phyloP scores from a whole-genome alignment of 1,284 basidiomycete genomes.

The Termitomyces sp. region DNA sequence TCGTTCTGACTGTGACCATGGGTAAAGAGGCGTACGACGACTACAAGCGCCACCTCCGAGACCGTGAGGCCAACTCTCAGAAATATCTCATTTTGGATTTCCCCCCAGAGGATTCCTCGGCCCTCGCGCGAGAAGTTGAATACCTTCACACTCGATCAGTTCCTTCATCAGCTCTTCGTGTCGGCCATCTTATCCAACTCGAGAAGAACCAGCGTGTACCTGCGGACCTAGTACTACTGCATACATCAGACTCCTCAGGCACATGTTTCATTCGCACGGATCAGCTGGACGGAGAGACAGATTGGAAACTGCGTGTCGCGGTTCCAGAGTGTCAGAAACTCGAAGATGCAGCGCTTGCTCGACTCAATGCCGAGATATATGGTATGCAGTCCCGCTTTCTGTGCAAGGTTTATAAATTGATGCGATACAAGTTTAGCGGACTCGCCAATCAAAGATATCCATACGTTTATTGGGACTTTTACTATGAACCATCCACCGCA shows the following conservation, averaged over 20 bases:
- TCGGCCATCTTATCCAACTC: slow-evolving; percentile 87
- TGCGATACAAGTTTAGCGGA: slow-evolving; percentile 57
- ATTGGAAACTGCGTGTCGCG: slow-evolving; percentile 96
- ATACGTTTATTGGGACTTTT: slow-evolving; percentile 91
- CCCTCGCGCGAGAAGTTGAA: slow-evolving; percentile 27
- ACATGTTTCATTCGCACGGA: slow-evolving; percentile 98
- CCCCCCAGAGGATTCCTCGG: slow-evolving; percentile 29
- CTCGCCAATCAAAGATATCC: slow-evolving; percentile 94
- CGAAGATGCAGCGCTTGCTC: slow-evolving; percentile 61
- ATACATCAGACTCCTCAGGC: slow-evolving; percentile 82
- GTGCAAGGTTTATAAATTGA: slow-evolving; percentile 9
- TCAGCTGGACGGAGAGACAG: slow-evolving; percentile 98
- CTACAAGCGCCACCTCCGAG: slow-evolving; percentile 87
- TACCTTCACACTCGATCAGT: slow-evolving; percentile 60
- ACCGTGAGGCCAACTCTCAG: slow-evolving; percentile 92
- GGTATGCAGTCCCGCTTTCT: slow-evolving; percentile 40
- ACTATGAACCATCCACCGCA: slow-evolving; percentile 59
- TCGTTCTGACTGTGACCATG: slow-evolving; percentile 93
- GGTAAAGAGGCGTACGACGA: slow-evolving; percentile 99
- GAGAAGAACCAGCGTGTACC: slow-evolving; percentile 98
- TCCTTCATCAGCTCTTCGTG: slow-evolving; percentile 84
- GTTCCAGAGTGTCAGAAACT: slow-evolving; percentile 81
- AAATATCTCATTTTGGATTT: slow-evolving; percentile 81
- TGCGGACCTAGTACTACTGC: slow-evolving; percentile 87
- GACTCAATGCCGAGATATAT: slow-evolving; percentile 80